A percentile compares a stretch with the other conserved stretches of the same genome.
Evolutionary conservation across 805 yeast genomes (phyloP).

Genomic region (Teunomyces atbi): DNA sequence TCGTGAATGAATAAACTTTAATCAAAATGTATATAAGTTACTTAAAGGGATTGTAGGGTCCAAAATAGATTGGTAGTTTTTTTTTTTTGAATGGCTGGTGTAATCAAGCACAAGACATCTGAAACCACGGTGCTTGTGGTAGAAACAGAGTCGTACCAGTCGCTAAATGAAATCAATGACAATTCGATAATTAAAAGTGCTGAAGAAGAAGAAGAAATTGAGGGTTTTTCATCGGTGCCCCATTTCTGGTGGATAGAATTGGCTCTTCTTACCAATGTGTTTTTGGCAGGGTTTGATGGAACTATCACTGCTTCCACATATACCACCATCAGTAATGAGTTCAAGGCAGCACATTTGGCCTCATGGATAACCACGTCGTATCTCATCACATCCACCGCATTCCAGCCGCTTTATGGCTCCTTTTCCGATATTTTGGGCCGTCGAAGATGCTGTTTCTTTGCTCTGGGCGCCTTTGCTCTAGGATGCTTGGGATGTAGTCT

Average conservation of each 20-base stretch:
- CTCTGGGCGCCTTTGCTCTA: slow-evolving; percentile 27
- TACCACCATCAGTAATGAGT: slow-evolving; percentile 44
- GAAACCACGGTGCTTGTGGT: slow-evolving; percentile 1
- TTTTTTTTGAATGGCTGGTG: background rate
- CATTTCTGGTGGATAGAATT: slow-evolving; percentile 31
- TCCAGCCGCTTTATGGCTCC: slow-evolving; percentile 42
- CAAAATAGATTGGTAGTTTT: background rate
- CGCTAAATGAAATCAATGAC: background rate
- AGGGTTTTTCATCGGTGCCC: slow-evolving; percentile 14
- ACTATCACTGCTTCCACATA: slow-evolving; percentile 50
- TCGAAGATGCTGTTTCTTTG: slow-evolving; percentile 32
- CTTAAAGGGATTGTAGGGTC: background rate
- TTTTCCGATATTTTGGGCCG: slow-evolving; percentile 40
- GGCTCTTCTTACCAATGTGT: slow-evolving; percentile 35
- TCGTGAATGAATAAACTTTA: background rate
- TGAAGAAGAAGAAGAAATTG: background rate
- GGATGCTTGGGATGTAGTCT: slow-evolving; percentile 40
- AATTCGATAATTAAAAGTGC: background rate
- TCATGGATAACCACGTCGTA: slow-evolving; percentile 46
- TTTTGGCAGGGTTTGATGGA: slow-evolving; percentile 47
- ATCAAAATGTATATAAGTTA: background rate
- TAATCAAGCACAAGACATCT: background rate
- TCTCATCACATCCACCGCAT: slow-evolving; percentile 38
- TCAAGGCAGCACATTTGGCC: slow-evolving; percentile 32
- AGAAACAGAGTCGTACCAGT: background rate